phyloP scores from a whole-genome alignment of 2,329 filamentous ascomycete species.

The Trichocomaceae sp. region DNA sequence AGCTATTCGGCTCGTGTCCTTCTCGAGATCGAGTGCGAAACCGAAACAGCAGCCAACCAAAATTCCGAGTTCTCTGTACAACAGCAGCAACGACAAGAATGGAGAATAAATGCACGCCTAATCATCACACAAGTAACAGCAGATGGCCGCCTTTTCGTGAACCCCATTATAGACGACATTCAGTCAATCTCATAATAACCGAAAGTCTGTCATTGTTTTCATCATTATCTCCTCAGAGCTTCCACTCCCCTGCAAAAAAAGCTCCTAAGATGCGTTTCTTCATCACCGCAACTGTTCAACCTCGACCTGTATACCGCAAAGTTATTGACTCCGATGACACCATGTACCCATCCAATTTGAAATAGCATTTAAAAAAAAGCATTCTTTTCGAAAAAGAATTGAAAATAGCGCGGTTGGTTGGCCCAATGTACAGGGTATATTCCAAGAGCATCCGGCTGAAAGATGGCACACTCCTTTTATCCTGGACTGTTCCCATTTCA shows the following conservation, averaged over 20 bases:
- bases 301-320: slow-evolving; percentile 1
- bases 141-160: slow-evolving; percentile 12
- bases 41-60: background rate
- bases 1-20: background rate
- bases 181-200: slow-evolving; percentile 13
- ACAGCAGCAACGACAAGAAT: background rate
- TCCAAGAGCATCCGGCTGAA: slow-evolving; percentile 1
- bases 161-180: slow-evolving; percentile 4
- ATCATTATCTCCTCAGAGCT: slow-evolving; percentile 8
- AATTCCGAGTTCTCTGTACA: slow-evolving; percentile 9
- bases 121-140: slow-evolving; percentile 5
- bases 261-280: slow-evolving; percentile 1
- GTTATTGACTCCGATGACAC: slow-evolving; percentile 10
- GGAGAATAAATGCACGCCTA: slow-evolving; percentile 7
- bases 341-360: slow-evolving; percentile 6
- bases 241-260: background rate
- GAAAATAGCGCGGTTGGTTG: background rate
- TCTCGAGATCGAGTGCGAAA: background rate
- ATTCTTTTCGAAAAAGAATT: slow-evolving; percentile 6
- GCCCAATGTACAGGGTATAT: background rate
- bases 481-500: background rate
- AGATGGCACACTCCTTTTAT: slow-evolving; percentile 1
- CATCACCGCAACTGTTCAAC: slow-evolving; percentile 4
- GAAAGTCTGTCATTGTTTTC: slow-evolving; percentile 8
- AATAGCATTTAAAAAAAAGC: slow-evolving; percentile 8